Evolutionary conservation across 306 rosid genomes (phyloP), one percentile per base, ranked within the genome.

Genomic region (Cicer yamashitae): DNA sequence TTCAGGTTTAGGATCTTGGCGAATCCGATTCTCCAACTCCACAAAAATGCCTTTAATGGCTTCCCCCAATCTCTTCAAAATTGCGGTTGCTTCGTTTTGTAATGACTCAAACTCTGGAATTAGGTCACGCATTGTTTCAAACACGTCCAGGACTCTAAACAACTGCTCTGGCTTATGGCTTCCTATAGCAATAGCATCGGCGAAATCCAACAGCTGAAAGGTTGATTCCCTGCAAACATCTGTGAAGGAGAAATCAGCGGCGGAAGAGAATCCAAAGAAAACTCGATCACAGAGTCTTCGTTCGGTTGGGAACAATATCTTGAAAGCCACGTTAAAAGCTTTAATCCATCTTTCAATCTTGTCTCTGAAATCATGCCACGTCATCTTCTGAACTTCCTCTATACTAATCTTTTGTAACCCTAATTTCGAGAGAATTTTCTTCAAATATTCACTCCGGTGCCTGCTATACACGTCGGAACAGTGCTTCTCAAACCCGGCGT

Each of bases 211-310:
- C 1, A 93, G 80, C 89, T 91, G 92, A 72, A 93, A 79, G 43
- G 90, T 73, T 4, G 94, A 88, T 50, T 90, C 88, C 2, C 96
- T 80, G 71, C 98, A 94, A 8, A 94, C 94, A 80, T 91, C 97
- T 90, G 86, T 90, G 85, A 94, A 94, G 1, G 97, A 88, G 67
- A 87, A 90, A 9, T 90, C 91, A 0, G 91, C 86, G 6, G 93
- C 79, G 13, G 94, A 88, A 40, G 97, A 79, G 77, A 89, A 86
- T 17, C 98, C 94, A 68, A 79, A 79, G 85, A 94, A 94, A 56
- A 91, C 77, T 6, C 91, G 89, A 46, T 85, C 90, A 10, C 92
- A 88, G 67, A 94, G 90, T 10, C 88, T 70, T 0, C 90, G 85
- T 69, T 94, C 98, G 48, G 89, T 88, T 1, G 98, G 94, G 63